Percentiles rank a stretch among this genome's conserved stretches.
Evolutionary conservation across 2,329 filamentous ascomycete genomes (phyloP).

Genomic region (Claviceps capensis): DNA sequence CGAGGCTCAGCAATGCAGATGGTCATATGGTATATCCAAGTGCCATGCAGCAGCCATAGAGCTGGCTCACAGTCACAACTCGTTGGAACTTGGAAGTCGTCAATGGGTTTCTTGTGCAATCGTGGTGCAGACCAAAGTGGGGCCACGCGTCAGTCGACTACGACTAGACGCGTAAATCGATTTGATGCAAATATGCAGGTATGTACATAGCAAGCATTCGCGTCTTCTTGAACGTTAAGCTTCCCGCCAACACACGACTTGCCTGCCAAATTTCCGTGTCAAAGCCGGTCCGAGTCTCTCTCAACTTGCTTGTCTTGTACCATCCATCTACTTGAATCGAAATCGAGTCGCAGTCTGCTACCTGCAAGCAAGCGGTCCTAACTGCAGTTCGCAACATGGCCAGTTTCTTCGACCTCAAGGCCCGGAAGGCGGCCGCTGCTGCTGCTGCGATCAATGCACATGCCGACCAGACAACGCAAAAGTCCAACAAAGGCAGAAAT

Average conservation of each 20-base stretch:
- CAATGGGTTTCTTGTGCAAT: background rate
- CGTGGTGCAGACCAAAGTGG: background rate
- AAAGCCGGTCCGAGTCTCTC: background rate
- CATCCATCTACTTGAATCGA: background rate
- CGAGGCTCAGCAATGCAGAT: no score
- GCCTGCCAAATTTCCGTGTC: no score
- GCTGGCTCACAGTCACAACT: background rate
- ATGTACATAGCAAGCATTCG: no score
- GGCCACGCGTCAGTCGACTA: background rate
- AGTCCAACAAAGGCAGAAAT: slow-evolving; percentile 43
- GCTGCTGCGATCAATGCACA: slow-evolving; percentile 51
- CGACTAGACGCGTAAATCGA: background rate
- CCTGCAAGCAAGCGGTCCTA: background rate
- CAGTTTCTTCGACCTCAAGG: slow-evolving; percentile 92
- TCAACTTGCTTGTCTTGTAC: background rate
- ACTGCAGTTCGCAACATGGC: slow-evolving; percentile 43
- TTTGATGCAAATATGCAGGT: background rate
- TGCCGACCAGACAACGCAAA: slow-evolving; percentile 51
- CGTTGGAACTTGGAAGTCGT: background rate
- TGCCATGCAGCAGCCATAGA: no score
- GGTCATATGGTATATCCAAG: no score
- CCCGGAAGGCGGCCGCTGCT: slow-evolving; percentile 66
- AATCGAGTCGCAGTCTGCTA: background rate
- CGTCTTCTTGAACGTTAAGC: no score
- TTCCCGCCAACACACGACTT: no score